Base-by-base conservation (phyloP, 306 rosid genomes). In the Vicia villosa region DNA sequence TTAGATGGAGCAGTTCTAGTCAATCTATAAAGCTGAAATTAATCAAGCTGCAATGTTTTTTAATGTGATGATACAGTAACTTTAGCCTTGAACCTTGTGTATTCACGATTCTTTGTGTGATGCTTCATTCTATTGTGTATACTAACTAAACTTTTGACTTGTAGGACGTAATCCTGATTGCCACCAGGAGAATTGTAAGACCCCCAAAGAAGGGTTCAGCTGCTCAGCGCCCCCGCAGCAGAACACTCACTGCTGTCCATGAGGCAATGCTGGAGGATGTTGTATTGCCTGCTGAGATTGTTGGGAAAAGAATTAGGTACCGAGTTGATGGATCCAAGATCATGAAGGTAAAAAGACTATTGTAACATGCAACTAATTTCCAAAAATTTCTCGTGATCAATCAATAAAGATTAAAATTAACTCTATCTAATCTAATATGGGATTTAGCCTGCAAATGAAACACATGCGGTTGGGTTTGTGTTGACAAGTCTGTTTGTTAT, bases 191-290 rank as follows among this genome's bases (percentile, higher is more conserved):
- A 79, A 89, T 89, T 12, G 10, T 85, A 49, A 83, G 97, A 84
- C 97, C 97, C 2, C 96, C 97, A 47, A 89, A 89, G 89, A 91
- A 91, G 43, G 97, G 97, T 16, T 87, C 96, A 5, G 97, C 97
- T 26, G 88, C 65, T 17, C 90, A 85, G 51, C 89, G 97, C 24
- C 97, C 97, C 5, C 97, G 96, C 32, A 85, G 63, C 81, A 91
- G 97, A 0, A 91, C 97, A 4, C 91, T 91, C 24, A 91, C 97
- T 22, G 78, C 97, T 75, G 97, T 91, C 16, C 97, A 91, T 3
- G 97, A 91, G 70, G 96, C 97, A 68, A 83, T 89, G 82, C 74
- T 91, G 15, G 97, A 91, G 79, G 97, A 91, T 79, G 43, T 91
- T 65, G 97, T 91, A 5, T 74, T 85, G 51, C 97, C 97, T 51